These are phyloP conservation scores for Parastagonospora avenae DNA, from an alignment of 2,329 filamentous ascomycete species.

Conservation along the genomic window DNA sequence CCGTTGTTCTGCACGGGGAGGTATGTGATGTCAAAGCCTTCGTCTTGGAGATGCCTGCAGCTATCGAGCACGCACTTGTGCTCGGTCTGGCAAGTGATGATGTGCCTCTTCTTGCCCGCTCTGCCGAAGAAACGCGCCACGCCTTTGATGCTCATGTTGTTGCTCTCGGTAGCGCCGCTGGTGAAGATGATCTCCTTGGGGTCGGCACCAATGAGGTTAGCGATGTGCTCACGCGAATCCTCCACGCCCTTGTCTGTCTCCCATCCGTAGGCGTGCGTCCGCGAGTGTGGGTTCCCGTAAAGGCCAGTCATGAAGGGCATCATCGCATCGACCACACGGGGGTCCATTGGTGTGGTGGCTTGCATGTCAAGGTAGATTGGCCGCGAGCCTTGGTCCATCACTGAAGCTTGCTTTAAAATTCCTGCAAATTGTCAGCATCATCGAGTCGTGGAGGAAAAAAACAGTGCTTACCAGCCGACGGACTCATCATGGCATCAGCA, in stretches of 20 bases:
- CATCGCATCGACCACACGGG: slow-evolving; percentile 95
- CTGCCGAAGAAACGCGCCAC: slow-evolving; percentile 94
- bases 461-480: slow-evolving; percentile 66
- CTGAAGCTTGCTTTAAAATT: slow-evolving; percentile 86
- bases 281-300: slow-evolving; percentile 95
- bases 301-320: slow-evolving; percentile 90
- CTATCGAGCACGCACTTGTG: slow-evolving; percentile 99
- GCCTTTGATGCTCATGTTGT: slow-evolving; percentile 99
- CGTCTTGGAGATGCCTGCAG: slow-evolving; percentile 94
- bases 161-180: slow-evolving; percentile 96
- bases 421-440: slow-evolving; percentile 52
- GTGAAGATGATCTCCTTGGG: slow-evolving; percentile 99
- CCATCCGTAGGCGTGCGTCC: slow-evolving; percentile 98
- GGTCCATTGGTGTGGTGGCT: slow-evolving; percentile 93
- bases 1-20: slow-evolving; percentile 87
- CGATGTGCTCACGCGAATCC: slow-evolving; percentile 81
- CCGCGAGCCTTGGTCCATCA: slow-evolving; percentile 89
- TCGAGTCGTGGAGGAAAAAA: slow-evolving; percentile 1
- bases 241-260: slow-evolving; percentile 95
- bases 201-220: slow-evolving; percentile 87
- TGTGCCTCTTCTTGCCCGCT: slow-evolving; percentile 95
- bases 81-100: slow-evolving; percentile 96
- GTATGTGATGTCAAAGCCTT: slow-evolving; percentile 97
- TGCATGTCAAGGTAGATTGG: slow-evolving; percentile 99
- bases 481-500: slow-evolving; percentile 75